Evolutionary conservation across 768 basidiomycete genomes (phyloP), one percentile per base, ranked within the genome.

Genomic region (Leucosporidium creatinivorum): DNA sequence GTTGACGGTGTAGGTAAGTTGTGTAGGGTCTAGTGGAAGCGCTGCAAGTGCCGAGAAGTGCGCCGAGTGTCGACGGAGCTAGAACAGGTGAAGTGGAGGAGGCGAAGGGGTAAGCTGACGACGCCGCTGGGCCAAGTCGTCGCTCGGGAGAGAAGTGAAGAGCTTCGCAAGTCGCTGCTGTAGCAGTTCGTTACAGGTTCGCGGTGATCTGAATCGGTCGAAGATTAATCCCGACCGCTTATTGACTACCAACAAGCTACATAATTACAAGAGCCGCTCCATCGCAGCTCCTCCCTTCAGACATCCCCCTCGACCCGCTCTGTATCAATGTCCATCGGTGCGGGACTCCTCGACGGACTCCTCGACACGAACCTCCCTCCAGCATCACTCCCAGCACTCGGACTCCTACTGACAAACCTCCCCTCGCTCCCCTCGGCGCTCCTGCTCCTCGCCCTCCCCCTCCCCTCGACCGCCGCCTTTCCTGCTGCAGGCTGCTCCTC

Each of bases 301-400:
- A 66, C 67, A 21, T 70, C 69, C 9, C 66, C 69, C 25, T 61
- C 69, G 23, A 67, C 28, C 48, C 63, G 49, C 55, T 70, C 70
- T 6, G 63, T 65, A 59, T 72, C 67, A 51, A 66, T 51, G 54
- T 59, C 31, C 63, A 48, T 51, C 58, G 62, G 51, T 4, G 13
- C 50, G 39, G 70, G 67, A 56, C 70, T 72, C 54, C 64, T 58
- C 58, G 69, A 48, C 30, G 70, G 70, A 19, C 70, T 72, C 49
- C 70, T 51, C 17, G 54, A 58, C n/a, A 72, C 55, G 49, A 62
- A 67, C 49, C 70, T 36, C 21, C 55, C 62, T 52, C 48, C 26
- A 26, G 50, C 68, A 3, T 68, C 70, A 23, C 67, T 68, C 10
- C 62, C 62, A 9, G 61, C 54, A 36, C 63, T 65, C 33, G 70